Conservation (phyloP, 306 rosid genomes). For the Inga leiocalycina region DNA sequence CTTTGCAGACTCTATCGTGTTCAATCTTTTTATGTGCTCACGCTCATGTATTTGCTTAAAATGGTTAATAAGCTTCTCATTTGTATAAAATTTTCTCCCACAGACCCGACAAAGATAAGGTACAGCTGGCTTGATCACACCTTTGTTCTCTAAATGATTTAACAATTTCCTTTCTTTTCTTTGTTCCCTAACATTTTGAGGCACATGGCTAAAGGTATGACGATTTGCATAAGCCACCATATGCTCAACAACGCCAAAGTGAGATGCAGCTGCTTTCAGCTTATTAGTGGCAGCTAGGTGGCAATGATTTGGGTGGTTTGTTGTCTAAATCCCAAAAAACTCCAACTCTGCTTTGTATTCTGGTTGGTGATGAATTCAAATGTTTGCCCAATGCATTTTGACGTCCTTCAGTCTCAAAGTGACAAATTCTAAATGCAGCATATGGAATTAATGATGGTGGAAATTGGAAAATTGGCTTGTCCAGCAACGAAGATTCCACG, state of each 20-base stretch:
- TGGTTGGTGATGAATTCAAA: constrained; percentile 25
- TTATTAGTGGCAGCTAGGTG: constrained; percentile 70
- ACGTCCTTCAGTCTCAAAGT: constrained; percentile 32
- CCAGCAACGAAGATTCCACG: neutral
- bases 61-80: constrained; percentile 80
- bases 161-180: constrained; percentile 53
- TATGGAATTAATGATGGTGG: neutral
- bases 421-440: constrained; percentile 33
- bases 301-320: constrained; percentile 72
- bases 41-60: constrained; percentile 74
- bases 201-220: constrained; percentile 54
- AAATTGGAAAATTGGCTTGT: neutral
- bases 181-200: constrained; percentile 51
- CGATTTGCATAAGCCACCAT: constrained; percentile 75
- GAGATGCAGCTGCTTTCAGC: constrained; percentile 67
- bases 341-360: constrained; percentile 52
- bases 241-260: constrained; percentile 65
- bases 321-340: constrained; percentile 88
- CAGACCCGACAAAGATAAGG: constrained; percentile 72
- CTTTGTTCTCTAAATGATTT: constrained; percentile 57
- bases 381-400: constrained; percentile 21
- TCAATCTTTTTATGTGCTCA: constrained; percentile 71
- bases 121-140: constrained; percentile 56
- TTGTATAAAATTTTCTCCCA: constrained; percentile 66
- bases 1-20: constrained; percentile 70